These are phyloP conservation scores for Sparassis latifolia DNA, from an alignment of 1,284 basidiomycete species.

Conservation along the genomic window DNA sequence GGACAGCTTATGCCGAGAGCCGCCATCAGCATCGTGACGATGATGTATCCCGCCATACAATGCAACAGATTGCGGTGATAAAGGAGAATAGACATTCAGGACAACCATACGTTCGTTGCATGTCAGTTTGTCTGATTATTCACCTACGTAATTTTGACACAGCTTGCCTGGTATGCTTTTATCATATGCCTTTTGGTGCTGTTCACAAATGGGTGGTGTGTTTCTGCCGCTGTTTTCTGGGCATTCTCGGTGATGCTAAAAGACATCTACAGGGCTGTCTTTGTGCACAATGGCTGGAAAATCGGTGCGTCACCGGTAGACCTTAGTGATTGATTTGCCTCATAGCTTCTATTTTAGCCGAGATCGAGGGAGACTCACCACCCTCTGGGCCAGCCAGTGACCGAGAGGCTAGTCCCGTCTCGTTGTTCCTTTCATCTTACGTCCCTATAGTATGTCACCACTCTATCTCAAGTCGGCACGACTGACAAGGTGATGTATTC, in stretches of 20 bases:
- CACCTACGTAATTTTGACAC: background rate
- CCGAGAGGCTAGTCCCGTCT: slow-evolving; percentile 10
- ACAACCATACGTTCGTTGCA: slow-evolving; percentile 18
- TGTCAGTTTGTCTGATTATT: background rate
- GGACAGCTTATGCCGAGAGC: slow-evolving; percentile 20
- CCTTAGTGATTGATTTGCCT: too few relatives aligned
- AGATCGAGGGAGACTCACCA: too few relatives aligned
- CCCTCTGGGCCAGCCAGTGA: too few relatives aligned
- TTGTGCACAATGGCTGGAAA: slow-evolving; percentile 21
- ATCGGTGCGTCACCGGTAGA: slow-evolving; percentile 13
- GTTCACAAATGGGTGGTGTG: slow-evolving; percentile 23
- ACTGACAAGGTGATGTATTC: background rate
- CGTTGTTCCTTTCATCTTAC: slow-evolving; percentile 23
- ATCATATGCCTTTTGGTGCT: slow-evolving; percentile 19
- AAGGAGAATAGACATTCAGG: slow-evolving; percentile 19
- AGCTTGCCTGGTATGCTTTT: slow-evolving; percentile 25
- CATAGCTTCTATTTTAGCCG: too few relatives aligned
- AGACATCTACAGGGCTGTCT: slow-evolving; percentile 16
- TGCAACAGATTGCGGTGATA: slow-evolving; percentile 16
- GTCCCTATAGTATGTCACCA: slow-evolving; percentile 19
- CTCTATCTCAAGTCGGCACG: background rate
- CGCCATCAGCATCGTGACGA: slow-evolving; percentile 7
- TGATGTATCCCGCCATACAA: slow-evolving; percentile 6
- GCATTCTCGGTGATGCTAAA: background rate
- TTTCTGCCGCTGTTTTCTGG: background rate